These are phyloP conservation scores for Biscogniauxia sp. DNA, from an alignment of 2,329 filamentous ascomycete genomes.

Conservation along the genomic window DNA sequence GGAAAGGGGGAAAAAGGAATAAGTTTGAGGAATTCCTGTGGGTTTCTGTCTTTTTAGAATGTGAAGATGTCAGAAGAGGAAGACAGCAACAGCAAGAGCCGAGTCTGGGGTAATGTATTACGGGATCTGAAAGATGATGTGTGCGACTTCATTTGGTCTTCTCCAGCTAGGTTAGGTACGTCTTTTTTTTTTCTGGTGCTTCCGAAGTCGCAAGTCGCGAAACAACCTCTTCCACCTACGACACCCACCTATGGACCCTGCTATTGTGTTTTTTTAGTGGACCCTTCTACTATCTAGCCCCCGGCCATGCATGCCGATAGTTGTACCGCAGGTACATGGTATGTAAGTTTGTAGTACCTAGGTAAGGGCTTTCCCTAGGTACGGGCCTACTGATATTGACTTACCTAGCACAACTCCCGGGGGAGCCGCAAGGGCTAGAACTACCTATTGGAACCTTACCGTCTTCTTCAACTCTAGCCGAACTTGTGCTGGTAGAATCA, in stretches of 20 bases:
- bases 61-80: too few relatives aligned
- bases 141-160: background rate
- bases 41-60: too few relatives aligned
- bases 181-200: background rate
- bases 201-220: background rate
- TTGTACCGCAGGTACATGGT: too few relatives aligned
- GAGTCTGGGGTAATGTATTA: background rate
- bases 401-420: background rate
- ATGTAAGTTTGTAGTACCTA: background rate
- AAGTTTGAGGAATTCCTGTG: too few relatives aligned
- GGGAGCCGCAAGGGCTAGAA: background rate
- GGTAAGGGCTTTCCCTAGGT: too few relatives aligned
- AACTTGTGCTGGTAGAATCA: background rate
- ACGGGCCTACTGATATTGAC: too few relatives aligned
- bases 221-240: background rate
- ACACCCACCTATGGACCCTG: too few relatives aligned
- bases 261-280: too few relatives aligned
- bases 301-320: too few relatives aligned
- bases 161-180: too few relatives aligned
- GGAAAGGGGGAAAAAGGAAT: too few relatives aligned
- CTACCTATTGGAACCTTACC: background rate
- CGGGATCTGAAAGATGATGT: background rate
- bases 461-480: background rate
- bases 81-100: background rate
- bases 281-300: too few relatives aligned